These are phyloP conservation scores for Hyphopichia wangnamkhiaoensis DNA, from an alignment of 1,139 yeast genomes.

Conservation along the genomic window DNA sequence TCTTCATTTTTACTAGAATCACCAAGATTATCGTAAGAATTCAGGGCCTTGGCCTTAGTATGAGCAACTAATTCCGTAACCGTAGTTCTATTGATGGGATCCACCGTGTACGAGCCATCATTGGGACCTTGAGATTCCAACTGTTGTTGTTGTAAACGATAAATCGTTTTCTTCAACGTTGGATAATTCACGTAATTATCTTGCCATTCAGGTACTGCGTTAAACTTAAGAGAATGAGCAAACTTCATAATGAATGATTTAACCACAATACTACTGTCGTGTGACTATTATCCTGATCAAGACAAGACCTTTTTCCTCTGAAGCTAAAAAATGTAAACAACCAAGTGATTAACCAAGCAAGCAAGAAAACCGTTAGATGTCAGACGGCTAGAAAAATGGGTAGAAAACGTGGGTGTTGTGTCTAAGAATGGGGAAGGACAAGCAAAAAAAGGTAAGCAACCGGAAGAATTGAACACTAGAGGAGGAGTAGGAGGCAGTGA, in stretches of 20 bases:
- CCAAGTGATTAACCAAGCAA: too few relatives aligned
- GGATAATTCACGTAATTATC: constrained; percentile 67
- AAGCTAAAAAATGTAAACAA: too few relatives aligned
- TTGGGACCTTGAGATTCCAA: constrained; percentile 22
- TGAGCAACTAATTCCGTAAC: constrained; percentile 26
- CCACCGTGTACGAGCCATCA: constrained; percentile 26
- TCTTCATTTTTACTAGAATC: constrained; percentile 8
- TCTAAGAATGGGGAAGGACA: too few relatives aligned
- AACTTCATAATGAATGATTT: constrained; percentile 80
- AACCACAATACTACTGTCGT: too few relatives aligned
- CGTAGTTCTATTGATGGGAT: constrained; percentile 20
- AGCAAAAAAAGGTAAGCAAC: too few relatives aligned
- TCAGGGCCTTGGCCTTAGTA: constrained; percentile 2
- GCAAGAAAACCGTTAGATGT: too few relatives aligned
- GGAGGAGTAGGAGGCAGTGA: too few relatives aligned
- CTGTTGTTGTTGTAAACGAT: constrained; percentile 45
- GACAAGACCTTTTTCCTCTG: too few relatives aligned
- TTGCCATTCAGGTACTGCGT: constrained; percentile 83
- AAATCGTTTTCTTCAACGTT: constrained; percentile 60
- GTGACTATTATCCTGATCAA: background rate
- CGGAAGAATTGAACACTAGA: too few relatives aligned
- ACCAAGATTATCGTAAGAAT: too few relatives aligned
- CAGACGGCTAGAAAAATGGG: too few relatives aligned
- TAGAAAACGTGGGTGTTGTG: too few relatives aligned
- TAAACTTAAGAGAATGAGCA: constrained; percentile 71